Conservation (phyloP, 2,329 filamentous ascomycete genomes). For the Neodidymelliopsis sp. region DNA sequence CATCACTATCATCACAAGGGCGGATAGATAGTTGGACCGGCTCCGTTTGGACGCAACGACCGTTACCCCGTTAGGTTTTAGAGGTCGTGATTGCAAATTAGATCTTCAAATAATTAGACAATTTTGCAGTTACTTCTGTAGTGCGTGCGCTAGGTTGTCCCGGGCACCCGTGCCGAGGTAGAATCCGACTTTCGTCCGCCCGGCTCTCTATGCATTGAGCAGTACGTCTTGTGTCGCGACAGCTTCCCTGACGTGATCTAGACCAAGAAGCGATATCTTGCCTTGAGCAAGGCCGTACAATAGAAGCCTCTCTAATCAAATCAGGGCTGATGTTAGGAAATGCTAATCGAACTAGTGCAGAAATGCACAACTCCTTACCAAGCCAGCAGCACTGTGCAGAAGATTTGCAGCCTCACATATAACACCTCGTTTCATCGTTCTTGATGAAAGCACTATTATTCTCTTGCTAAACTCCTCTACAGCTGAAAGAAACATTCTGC, state of each 20-base stretch:
- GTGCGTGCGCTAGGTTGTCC: background rate
- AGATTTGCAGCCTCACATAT: background rate
- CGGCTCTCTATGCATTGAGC: background rate
- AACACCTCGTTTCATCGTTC: background rate
- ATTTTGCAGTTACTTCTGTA: too few species aligned
- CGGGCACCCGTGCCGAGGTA: background rate
- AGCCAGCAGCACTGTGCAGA: conserved; percentile 1
- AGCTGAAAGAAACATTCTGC: too few species aligned
- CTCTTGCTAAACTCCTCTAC: too few species aligned
- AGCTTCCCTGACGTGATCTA: too few species aligned
- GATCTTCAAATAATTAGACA: too few species aligned
- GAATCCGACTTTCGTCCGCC: conserved; percentile 1
- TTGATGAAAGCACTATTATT: too few species aligned
- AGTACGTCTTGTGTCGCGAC: background rate
- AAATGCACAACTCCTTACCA: conserved; percentile 1
- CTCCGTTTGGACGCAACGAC: background rate
- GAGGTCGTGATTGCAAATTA: too few species aligned
- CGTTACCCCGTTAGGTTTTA: background rate
- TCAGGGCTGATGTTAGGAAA: too few species aligned
- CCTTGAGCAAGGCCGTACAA: too few species aligned
- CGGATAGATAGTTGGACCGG: background rate
- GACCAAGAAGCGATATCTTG: too few species aligned
- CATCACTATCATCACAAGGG: too few species aligned
- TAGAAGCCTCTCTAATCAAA: too few species aligned
- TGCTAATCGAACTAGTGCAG: background rate